Conservation (phyloP, 306 rosid genomes). For the Quercus bicolor region DNA sequence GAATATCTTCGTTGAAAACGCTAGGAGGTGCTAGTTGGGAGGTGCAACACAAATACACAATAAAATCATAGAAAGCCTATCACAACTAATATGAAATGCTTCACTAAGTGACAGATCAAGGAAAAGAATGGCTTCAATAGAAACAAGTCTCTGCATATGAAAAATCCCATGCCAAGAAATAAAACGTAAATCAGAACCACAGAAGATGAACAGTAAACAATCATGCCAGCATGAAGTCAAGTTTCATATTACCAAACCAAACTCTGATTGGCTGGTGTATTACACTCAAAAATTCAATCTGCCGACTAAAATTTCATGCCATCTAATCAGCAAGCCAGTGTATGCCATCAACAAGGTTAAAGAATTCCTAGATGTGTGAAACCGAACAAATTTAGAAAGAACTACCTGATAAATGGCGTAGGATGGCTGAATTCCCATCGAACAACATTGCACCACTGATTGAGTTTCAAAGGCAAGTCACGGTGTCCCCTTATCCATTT, state of each 20-base stretch:
- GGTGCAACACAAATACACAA: not conserved
- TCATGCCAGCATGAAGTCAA: not conserved
- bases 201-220: not conserved
- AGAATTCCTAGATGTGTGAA: not conserved
- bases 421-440: constrained; percentile 99
- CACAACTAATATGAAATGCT: not conserved
- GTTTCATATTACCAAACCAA: not conserved
- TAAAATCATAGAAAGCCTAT: not conserved
- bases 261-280: not conserved
- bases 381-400: not conserved
- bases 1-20: too few species aligned
- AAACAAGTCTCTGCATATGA: not conserved
- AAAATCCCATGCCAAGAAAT: not conserved
- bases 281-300: not conserved
- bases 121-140: not conserved
- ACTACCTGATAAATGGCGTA: constrained; percentile 90
- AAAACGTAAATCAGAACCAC: not conserved
- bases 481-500: constrained; percentile 99
- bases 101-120: not conserved
- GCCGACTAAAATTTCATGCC: not conserved
- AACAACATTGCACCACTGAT: constrained; percentile 99
- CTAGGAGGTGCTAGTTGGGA: not conserved
- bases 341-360: not conserved
- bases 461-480: constrained; percentile 87
- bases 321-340: not conserved